phyloP scores from a whole-genome alignment of 768 basidiomycete genomes.

The Rhizopogon vinicolor region DNA sequence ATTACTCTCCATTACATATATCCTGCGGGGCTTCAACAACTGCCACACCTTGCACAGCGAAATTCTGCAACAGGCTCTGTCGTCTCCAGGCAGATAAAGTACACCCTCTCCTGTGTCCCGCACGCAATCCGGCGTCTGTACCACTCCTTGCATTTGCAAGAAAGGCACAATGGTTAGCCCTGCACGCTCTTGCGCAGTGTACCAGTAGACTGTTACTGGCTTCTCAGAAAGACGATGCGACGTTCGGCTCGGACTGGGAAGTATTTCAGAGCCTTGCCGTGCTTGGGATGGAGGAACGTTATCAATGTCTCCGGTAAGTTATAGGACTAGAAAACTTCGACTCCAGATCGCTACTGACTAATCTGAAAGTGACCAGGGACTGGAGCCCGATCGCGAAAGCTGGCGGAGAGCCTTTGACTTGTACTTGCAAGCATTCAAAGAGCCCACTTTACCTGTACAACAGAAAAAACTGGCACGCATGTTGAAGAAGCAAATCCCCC shows the following conservation, averaged over 20 bases:
- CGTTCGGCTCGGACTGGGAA: constrained; percentile 41
- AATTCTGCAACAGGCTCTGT: constrained; percentile 83
- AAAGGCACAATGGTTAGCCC: constrained; percentile 58
- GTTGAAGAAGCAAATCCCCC: constrained; percentile 43
- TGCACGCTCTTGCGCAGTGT: constrained; percentile 68
- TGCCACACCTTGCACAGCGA: constrained; percentile 45
- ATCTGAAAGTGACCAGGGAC: constrained; percentile 24
- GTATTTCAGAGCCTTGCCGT: constrained; percentile 62
- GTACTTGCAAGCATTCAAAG: constrained; percentile 58
- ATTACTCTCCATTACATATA: constrained; percentile 40
- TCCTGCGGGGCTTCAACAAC: constrained; percentile 48
- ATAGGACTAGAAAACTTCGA: background rate
- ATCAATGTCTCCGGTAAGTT: constrained; percentile 26
- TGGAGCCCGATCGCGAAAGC: constrained; percentile 55
- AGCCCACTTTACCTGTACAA: constrained; percentile 44
- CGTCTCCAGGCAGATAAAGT: constrained; percentile 55
- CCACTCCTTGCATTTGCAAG: constrained; percentile 59
- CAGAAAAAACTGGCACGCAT: constrained; percentile 55
- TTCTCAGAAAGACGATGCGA: constrained; percentile 38
- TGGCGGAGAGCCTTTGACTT: constrained; percentile 67
- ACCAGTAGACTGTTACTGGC: constrained; percentile 60
- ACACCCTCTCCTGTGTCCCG: constrained; percentile 71
- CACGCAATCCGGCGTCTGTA: constrained; percentile 65
- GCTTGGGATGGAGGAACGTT: constrained; percentile 70
- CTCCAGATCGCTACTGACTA: background rate